Evolutionary conservation across 2,329 filamentous ascomycete genomes (phyloP).

Genomic region (Diaporthe aspalathi): DNA sequence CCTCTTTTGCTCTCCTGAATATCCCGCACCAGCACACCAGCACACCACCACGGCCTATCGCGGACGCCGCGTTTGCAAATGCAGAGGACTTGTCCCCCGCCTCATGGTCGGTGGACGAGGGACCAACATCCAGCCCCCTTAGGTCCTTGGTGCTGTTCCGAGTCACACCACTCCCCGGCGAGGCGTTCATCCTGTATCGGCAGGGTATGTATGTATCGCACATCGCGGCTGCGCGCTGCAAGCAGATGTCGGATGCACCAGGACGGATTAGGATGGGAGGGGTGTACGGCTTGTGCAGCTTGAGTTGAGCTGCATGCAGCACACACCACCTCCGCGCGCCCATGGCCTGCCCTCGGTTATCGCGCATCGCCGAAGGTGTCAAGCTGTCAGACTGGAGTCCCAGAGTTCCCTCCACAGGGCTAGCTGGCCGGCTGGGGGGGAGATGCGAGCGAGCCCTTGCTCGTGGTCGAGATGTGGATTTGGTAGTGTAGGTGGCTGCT

Average conservation of each 20-base stretch:
- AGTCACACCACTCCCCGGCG: constrained; percentile 17
- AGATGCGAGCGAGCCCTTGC: background rate
- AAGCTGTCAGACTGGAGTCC: constrained; percentile 8
- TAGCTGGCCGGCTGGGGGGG: background rate
- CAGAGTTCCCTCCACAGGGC: too few relatives aligned
- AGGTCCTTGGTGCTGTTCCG: constrained; percentile 1
- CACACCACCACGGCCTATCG: constrained; percentile 9
- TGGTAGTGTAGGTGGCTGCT: constrained; percentile 17
- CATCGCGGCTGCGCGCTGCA: constrained; percentile 19
- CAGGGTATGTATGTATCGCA: background rate
- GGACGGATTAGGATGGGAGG: background rate
- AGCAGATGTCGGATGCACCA: background rate
- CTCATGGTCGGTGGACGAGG: background rate
- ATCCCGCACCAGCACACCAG: constrained; percentile 9
- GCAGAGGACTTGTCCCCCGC: constrained; percentile 9
- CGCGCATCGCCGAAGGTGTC: constrained; percentile 27
- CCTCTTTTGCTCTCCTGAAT: constrained; percentile 16
- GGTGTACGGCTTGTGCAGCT: background rate
- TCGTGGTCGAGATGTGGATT: constrained; percentile 20
- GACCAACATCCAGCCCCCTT: too few relatives aligned
- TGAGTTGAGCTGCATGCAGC: too few relatives aligned
- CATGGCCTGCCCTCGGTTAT: constrained; percentile 30
- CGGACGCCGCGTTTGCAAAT: constrained; percentile 2
- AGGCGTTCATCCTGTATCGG: background rate
- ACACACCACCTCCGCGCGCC: constrained; percentile 16